Base-by-base conservation (phyloP, 306 rosid genomes). In the Quercus alba region DNA sequence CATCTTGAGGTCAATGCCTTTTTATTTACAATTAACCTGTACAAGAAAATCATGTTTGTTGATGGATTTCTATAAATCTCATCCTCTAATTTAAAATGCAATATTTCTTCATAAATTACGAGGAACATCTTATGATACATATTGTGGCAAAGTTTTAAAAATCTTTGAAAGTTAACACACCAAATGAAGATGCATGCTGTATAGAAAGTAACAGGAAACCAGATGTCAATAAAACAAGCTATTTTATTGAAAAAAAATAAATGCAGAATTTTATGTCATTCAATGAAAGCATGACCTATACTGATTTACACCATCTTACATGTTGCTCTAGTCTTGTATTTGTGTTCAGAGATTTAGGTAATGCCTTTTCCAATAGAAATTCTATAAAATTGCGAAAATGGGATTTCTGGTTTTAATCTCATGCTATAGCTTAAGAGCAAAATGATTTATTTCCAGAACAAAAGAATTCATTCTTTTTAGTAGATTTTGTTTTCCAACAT, bases 1-100 rank as follows among this genome's bases (percentile, higher is more conserved):
- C 81, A 71, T 28, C 56, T 54, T 78, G 80, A 75, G 80, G 76
- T 75, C 21, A 57, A 35, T 62, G 25, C 5, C 31, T 18, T 49
- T 12, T 56, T 41, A 41, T 41, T 19, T 28, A 9, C 30, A 59
- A 74, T 56, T 52, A 31, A 77, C 69, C 30, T 4, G 62, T 63
- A 72, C n/a, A 14, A n/a, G 73, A 58, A 61, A 72, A 23, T 54
- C 25, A 70, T 66, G 72, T 72, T 18, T 31, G 31, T 76, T 64
- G 33, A 44, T 68, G 80, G 61, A 74, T 62, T 26, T 71, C 69
- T 26, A 38, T 46, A 59, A 56, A 20, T 54, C 46, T 68, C 35
- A 25, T 49, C 14, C 8, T 18, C 28, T 63, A 21, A 74, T 73
- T 76, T 73, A 63, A 54, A 55, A 25, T 28, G 49, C 31, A 66